Percentiles rank a stretch among this genome's conserved stretches.
phyloP scores from a whole-genome alignment of 441 rosid genomes.

The Bruguiera hainesii region DNA sequence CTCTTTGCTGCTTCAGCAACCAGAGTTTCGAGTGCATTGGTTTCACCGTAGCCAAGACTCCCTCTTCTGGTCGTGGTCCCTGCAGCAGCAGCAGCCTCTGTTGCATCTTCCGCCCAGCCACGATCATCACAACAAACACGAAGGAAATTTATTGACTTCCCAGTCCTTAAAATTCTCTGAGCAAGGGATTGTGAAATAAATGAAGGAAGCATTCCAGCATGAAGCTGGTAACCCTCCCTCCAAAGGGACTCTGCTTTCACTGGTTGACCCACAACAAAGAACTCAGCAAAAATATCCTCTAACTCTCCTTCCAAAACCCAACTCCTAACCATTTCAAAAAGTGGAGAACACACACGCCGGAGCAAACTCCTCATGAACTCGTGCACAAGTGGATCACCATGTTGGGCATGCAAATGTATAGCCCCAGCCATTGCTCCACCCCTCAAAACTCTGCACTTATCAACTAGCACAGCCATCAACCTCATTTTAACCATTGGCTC shows the following conservation, averaged over 20 bases:
- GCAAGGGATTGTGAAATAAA: constrained; percentile 84
- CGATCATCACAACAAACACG: constrained; percentile 93
- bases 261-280: constrained; percentile 80
- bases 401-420: constrained; percentile 92
- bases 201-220: constrained; percentile 83
- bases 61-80: constrained; percentile 89
- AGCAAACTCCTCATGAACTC: constrained; percentile 80
- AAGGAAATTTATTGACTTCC: constrained; percentile 90
- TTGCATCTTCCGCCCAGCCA: constrained; percentile 89
- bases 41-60: constrained; percentile 90
- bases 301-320: constrained; percentile 98
- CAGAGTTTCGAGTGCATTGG: constrained; percentile 81
- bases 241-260: constrained; percentile 92
- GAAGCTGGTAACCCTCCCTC: constrained; percentile 93
- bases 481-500: constrained; percentile 96
- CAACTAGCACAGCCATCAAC: constrained; percentile 93
- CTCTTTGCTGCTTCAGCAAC: constrained; percentile 93
- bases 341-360: constrained; percentile 77
- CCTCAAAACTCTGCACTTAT: constrained; percentile 77
- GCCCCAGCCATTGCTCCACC: constrained; percentile 99
- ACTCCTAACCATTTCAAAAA: constrained; percentile 95
- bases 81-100: constrained; percentile 85
- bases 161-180: constrained; percentile 84
- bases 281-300: constrained; percentile 85
- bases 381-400: constrained; percentile 84